Conservation (phyloP, 257 asterid species). For the Petunia secreta region DNA sequence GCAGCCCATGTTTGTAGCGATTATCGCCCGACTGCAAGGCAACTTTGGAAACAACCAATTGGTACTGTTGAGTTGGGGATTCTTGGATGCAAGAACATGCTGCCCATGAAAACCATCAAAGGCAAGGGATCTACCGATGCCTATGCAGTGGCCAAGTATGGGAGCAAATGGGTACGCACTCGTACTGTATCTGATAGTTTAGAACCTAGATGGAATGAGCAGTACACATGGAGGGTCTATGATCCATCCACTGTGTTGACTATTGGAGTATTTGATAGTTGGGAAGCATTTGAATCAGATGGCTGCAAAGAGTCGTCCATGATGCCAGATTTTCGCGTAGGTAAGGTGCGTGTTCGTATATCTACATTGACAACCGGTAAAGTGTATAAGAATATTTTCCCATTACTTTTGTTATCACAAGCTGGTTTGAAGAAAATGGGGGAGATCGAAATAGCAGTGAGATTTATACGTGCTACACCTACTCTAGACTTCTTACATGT, state of each 20-base stretch:
- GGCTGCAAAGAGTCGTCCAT: conserved; percentile 43
- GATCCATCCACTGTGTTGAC: conserved; percentile 88
- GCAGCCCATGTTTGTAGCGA: conserved; percentile 80
- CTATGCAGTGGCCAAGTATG: conserved; percentile 81
- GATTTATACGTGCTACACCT: conserved; percentile 65
- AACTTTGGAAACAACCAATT: conserved; percentile 76
- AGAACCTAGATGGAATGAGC: conserved; percentile 91
- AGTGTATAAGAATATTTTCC: conserved; percentile 60
- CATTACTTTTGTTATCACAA: conserved; percentile 57
- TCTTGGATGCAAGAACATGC: conserved; percentile 71
- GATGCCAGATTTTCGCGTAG: conserved; percentile 65
- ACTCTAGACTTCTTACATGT: conserved; percentile 76
- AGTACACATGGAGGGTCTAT: conserved; percentile 84
- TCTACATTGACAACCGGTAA: conserved; percentile 65
- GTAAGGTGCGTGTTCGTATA: conserved; percentile 80
- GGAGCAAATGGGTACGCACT: conserved; percentile 84
- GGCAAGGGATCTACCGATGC: conserved; percentile 86
- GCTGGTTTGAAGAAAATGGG: conserved; percentile 87
- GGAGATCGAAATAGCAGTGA: conserved; percentile 69
- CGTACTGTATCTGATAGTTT: conserved; percentile 72
- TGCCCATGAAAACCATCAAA: conserved; percentile 68
- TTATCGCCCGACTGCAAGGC: conserved; percentile 85
- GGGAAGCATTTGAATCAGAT: conserved; percentile 58
- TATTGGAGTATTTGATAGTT: conserved; percentile 74
- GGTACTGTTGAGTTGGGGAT: conserved; percentile 76